Conservation (phyloP, 208 protist genomes). For the Angomonas ambiguus region DNA sequence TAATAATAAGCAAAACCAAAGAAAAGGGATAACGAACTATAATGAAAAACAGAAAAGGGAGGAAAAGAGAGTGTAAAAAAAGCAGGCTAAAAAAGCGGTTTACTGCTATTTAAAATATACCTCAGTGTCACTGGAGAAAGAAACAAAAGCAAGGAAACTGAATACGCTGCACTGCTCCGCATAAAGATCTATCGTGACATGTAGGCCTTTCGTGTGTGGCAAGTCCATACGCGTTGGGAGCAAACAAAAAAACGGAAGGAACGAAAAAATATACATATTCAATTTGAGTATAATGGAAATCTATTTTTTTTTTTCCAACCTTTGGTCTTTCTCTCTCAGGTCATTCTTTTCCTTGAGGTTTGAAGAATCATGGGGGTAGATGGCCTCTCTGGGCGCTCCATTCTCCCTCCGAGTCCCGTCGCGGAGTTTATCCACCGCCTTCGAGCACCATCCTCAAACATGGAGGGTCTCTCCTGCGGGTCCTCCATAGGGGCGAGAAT, state of each 20-base stretch:
- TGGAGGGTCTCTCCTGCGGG: neutral
- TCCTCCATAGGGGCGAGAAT: neutral
- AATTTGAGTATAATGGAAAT: no score
- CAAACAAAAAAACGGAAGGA: no score
- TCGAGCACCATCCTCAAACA: neutral
- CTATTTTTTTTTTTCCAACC: neutral
- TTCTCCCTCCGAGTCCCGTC: neutral
- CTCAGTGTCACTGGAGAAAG: no score
- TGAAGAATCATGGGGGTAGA: neutral
- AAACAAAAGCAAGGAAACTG: no score
- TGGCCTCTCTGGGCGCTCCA: neutral
- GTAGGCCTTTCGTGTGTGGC: no score
- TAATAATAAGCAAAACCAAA: neutral
- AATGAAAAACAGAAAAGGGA: neutral
- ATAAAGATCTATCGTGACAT: no score
- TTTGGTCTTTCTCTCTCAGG: neutral
- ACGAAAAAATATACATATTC: no score
- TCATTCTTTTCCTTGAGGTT: neutral
- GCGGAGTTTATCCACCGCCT: neutral
- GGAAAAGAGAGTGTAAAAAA: neutral
- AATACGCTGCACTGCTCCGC: no score
- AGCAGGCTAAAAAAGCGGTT: neutral
- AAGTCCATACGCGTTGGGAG: no score
- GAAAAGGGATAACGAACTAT: slow-evolving; percentile 4
- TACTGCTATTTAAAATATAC: no score